Conservation (phyloP, 768 basidiomycete genomes). For the Tulasnella sp. region DNA sequence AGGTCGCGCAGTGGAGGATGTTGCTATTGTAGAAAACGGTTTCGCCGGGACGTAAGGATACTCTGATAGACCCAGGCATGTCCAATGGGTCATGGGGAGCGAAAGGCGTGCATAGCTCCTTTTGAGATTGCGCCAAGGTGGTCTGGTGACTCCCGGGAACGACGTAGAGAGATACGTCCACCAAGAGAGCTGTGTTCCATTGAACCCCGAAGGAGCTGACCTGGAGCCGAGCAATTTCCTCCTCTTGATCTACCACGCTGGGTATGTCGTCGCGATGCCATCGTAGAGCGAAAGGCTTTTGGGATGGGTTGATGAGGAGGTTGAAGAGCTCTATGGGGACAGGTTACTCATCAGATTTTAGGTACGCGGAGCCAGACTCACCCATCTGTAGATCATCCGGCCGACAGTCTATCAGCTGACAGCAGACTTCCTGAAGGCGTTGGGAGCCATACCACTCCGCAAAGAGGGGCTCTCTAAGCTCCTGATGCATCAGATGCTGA, state of each 20-base stretch:
- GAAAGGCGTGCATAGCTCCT: constrained; percentile 39
- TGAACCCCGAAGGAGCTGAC: constrained; percentile 63
- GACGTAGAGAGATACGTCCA: constrained; percentile 56
- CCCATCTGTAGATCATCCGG: constrained; percentile 61
- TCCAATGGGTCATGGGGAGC: constrained; percentile 46
- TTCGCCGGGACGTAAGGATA: constrained; percentile 53
- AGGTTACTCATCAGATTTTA: background rate
- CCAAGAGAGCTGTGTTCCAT: constrained; percentile 68
- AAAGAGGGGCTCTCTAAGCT: constrained; percentile 46
- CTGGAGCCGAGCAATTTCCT: constrained; percentile 46
- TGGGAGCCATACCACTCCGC: constrained; percentile 56
- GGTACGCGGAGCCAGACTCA: constrained; percentile 23
- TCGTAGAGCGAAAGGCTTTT: constrained; percentile 55
- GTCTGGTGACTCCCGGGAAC: constrained; percentile 56
- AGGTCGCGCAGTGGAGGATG: constrained; percentile 62
- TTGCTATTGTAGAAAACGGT: constrained; percentile 75
- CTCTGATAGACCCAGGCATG: constrained; percentile 57
- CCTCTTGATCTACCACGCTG: constrained; percentile 43
- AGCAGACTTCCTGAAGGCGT: constrained; percentile 33
- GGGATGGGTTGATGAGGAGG: constrained; percentile 54
- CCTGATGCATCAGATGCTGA: constrained; percentile 74
- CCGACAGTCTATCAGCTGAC: constrained; percentile 42
- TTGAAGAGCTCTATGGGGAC: constrained; percentile 55
- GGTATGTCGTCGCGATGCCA: constrained; percentile 74
- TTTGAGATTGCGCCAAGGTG: constrained; percentile 47